Base-by-base conservation (phyloP, 1,139 yeast species). In the Keqinozyma sinolaborantium region DNA sequence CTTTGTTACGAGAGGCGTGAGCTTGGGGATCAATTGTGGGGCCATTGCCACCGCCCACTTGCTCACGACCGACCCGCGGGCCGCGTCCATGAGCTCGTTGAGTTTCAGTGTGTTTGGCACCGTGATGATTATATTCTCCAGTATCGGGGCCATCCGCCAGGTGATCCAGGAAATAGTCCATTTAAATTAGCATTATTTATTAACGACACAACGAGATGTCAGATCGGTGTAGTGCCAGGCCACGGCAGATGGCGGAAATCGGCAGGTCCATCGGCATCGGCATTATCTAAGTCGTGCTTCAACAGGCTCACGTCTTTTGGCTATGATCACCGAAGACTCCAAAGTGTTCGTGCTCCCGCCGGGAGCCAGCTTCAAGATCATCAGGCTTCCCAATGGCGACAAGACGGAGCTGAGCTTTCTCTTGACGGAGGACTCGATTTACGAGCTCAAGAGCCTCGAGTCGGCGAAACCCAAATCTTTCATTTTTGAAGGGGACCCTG, bases 1-100 rank as follows among this genome's bases (percentile, higher is more conserved):
- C 51, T 84, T 74, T 48, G 80, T 84, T 5, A 80, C 90, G 0
- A 58, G 90, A 40, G 95, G 95, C 1, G 77, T 83, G 11, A 77
- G 86, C 1, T 58, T 83, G 33, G 95, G 95, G 2, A 72, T 83
- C 30, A 82, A 81, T 48, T 81, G 90, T 47, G 86, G 90, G 4
- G 95, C 95, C 1, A 81, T 84, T 31, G 87, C 88, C 1, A 82
- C 94, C 3, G 92, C 92, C 0, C 83, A 82, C 52, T 58, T 84
- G 31, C 56, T 84, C 23, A 74, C 73, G 19, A 68, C 70, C 23
- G 90, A 83, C 47, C 86, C 94, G 4, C 62, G 94, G 41, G 92
- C 94, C 13, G 90, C 90, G 2, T 85, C 88, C 5, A 76, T 84
- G 70, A 77, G 86, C 37, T 73, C 83, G 6, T 65, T 84, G 47